These are phyloP conservation scores for Pleodorina starrii DNA, from an alignment of 139 green algal genomes.

Conservation along the genomic window DNA sequence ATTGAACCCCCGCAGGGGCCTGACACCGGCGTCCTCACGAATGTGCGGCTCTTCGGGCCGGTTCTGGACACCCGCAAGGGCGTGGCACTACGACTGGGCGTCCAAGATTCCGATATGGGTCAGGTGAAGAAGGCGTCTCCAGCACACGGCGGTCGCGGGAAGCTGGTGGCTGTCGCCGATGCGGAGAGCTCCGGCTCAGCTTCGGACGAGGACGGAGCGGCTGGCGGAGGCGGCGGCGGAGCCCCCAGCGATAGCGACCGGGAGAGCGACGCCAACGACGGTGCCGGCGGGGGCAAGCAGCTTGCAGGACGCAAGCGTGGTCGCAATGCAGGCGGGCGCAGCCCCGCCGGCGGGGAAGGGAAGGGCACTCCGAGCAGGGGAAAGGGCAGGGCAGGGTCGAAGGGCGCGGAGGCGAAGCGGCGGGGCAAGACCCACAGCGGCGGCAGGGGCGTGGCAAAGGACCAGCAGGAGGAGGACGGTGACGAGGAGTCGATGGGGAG, in stretches of 20 bases:
- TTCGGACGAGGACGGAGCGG: background rate
- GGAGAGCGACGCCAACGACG: background rate
- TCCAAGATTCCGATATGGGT: no score
- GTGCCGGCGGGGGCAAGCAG: background rate
- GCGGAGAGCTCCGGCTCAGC: no score
- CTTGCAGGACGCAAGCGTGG: background rate
- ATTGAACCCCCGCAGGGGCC: no score
- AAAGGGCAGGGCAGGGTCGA: no score
- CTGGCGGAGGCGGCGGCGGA: no score
- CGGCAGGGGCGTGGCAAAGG: background rate
- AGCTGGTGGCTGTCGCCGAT: no score
- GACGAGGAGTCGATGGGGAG: background rate
- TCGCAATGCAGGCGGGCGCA: no score
- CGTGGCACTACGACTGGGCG: background rate
- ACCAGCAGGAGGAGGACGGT: background rate
- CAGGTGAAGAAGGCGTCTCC: no score
- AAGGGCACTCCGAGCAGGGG: no score
- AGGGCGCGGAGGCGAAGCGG: background rate
- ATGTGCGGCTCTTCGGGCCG: background rate
- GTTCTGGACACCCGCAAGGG: background rate
- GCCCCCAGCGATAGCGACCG: background rate
- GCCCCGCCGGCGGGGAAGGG: no score
- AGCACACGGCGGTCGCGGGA: no score
- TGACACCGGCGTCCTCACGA: background rate
- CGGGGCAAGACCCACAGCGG: background rate